Base-by-base conservation (phyloP, 495 filamentous ascomycete species). In the Melanomma pulvis-pyrius region DNA sequence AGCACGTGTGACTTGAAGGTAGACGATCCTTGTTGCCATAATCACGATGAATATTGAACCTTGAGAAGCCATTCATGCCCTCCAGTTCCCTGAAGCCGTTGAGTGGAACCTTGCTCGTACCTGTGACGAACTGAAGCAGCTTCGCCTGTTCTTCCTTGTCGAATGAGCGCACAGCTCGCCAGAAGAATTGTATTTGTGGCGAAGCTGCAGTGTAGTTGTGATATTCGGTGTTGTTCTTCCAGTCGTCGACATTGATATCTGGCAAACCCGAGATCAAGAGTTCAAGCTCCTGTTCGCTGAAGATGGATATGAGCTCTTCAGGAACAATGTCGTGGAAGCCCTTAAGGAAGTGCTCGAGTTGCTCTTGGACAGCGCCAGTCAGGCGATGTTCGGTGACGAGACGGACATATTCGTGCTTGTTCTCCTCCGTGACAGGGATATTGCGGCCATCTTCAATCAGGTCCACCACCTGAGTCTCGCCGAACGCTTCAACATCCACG, bases 1-100 rank as follows among this genome's bases (percentile, higher is more conserved):
- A 99, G 81, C 94, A 99, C 59, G 94, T 99, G 77, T 99, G 94
- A 47, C 92, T 93, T 73, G 90, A 96, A 67, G 94, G 94, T 59
- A 99, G 85, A 59, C 96, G 88, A 74, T 98, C 93, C 79, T 97
- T 98, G 83, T 90, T 96, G 65, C 94, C 94, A 78, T 97, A 98
- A 76, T 98, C 96, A 54, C 94, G 90, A 75, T 99, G 94, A 70
- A 99, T 97, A 78, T 97, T 99, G 87, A 99, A 99, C 67, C 89
- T 86, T 77, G 89, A 96, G 79, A 99, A 89, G 48, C 94, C 94
- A 75, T 99, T 98, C 94, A 99, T 99, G 66, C 94, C 94, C 79
- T 99, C 94, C 24, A 99, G 86, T 77, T 99, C 93, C 79, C 94
- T 97, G 84, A 99, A 99, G 26, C 94, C 94, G 71, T 99, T 99